These are phyloP conservation scores for Cruciata laevipes DNA, from an alignment of 257 asterid genomes.

Conservation along the genomic window DNA sequence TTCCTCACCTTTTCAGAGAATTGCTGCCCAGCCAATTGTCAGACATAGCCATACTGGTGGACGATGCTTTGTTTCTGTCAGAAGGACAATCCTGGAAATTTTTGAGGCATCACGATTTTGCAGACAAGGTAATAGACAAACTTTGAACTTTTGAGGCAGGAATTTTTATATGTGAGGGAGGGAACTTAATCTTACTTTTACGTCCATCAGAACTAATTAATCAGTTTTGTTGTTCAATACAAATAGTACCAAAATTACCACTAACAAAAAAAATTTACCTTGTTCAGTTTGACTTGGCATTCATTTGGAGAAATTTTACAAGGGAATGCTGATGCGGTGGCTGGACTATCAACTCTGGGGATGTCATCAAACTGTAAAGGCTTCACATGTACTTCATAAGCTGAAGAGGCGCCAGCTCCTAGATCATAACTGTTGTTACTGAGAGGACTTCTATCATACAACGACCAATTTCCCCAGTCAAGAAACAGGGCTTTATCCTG, in stretches of 20 bases:
- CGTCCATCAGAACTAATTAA: not conserved
- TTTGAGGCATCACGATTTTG: constrained; percentile 1
- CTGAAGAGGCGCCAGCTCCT: constrained; percentile 34
- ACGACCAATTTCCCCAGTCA: constrained; percentile 71
- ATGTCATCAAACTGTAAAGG: constrained; percentile 58
- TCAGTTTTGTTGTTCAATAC: not conserved
- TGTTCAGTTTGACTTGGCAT: constrained; percentile 24
- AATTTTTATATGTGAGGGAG: no score
- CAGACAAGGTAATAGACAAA: not conserved
- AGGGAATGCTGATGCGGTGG: constrained; percentile 27
- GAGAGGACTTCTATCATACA: constrained; percentile 41
- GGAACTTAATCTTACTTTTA: not conserved
- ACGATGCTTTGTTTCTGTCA: constrained; percentile 12
- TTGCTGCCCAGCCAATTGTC: constrained; percentile 17
- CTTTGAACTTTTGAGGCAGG: not conserved
- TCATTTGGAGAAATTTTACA: constrained; percentile 18
- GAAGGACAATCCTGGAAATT: constrained; percentile 26
- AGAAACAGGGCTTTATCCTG: constrained; percentile 49
- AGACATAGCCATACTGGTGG: constrained; percentile 15
- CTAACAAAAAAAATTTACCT: constrained; percentile 11
- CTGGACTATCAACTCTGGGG: constrained; percentile 23
- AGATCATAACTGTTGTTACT: constrained; percentile 23
- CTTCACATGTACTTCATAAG: constrained; percentile 43
- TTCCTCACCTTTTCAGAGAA: constrained; percentile 29
- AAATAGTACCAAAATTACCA: not conserved